Evolutionary conservation across 345 rosid genomes (phyloP).

Genomic region (Erysimum cheiranthoides): DNA sequence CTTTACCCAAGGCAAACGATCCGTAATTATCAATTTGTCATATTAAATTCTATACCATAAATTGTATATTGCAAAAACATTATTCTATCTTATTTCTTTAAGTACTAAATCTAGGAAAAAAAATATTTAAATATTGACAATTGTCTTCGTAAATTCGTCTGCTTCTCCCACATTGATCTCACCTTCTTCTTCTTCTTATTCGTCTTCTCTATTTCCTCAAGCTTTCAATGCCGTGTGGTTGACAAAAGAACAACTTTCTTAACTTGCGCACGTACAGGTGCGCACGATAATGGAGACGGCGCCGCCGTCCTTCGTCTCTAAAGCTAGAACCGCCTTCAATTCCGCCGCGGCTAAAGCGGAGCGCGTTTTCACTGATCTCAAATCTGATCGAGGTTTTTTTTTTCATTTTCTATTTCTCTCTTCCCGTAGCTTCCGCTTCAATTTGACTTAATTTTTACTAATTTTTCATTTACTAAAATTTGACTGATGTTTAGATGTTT

Average conservation of each 20-base stretch:
- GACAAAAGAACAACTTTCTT: slow-evolving; percentile 11
- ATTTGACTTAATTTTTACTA: background rate
- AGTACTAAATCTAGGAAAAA: background rate
- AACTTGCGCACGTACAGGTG: slow-evolving; percentile 46
- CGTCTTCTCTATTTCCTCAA: slow-evolving; percentile 10
- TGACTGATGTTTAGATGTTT: slow-evolving; percentile 38
- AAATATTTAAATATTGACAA: slow-evolving; percentile 32
- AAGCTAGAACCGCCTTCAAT: slow-evolving; percentile 90
- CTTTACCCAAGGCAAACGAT: slow-evolving; percentile 10
- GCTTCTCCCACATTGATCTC: slow-evolving; percentile 41
- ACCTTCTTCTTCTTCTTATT: slow-evolving; percentile 27
- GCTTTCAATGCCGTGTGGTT: slow-evolving; percentile 43
- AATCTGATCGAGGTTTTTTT: slow-evolving; percentile 73
- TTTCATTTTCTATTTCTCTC: background rate
- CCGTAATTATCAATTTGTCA: background rate
- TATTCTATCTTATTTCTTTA: background rate
- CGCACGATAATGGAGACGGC: slow-evolving; percentile 61
- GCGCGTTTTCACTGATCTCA: slow-evolving; percentile 87
- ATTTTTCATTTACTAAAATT: slow-evolving; percentile 49
- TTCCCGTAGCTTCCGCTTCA: slow-evolving; percentile 33
- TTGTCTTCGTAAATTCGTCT: slow-evolving; percentile 34
- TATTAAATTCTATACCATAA: slow-evolving; percentile 26
- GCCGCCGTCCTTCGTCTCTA: slow-evolving; percentile 77
- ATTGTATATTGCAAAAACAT: slow-evolving; percentile 13
- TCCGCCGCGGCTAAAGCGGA: slow-evolving; percentile 99